A percentile compares a stretch with the other conserved stretches of the same genome.
Conservation (phyloP, 78 protist genomes). For the Polysphondylium violaceum region DNA sequence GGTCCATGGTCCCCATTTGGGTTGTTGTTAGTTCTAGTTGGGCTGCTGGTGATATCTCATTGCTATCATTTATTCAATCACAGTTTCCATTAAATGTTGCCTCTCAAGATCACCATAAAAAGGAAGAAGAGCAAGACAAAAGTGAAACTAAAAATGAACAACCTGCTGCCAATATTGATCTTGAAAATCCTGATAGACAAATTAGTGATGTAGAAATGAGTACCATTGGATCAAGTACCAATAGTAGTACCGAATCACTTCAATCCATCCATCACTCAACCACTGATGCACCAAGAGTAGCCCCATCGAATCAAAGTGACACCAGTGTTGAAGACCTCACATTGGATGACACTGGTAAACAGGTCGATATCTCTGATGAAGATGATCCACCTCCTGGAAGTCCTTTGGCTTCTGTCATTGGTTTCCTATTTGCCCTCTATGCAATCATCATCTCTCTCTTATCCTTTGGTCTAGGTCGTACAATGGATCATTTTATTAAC, state of each 20-base stretch:
- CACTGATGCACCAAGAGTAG: too few species aligned
- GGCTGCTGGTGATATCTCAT: constrained; percentile 78
- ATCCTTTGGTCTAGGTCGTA: constrained; percentile 65
- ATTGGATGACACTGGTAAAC: not conserved
- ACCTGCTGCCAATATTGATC: not conserved
- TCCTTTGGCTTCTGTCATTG: constrained; percentile 67
- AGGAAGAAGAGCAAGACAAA: not conserved
- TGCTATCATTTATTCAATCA: constrained; percentile 54
- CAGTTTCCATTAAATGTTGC: constrained; percentile 53
- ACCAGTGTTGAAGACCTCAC: not conserved
- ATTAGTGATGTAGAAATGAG: not conserved
- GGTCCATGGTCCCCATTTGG: constrained; percentile 37
- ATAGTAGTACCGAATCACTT: not conserved
- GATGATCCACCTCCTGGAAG: constrained; percentile 64
- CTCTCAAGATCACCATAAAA: not conserved
- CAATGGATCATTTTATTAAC: constrained; percentile 25
- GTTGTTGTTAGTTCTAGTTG: constrained; percentile 26
- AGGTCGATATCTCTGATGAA: constrained; percentile 44
- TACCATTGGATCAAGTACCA: not conserved
- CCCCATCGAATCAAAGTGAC: too few species aligned
- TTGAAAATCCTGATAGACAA: constrained; percentile 20
- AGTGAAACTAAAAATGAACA: not conserved
- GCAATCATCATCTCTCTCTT: constrained; percentile 53
- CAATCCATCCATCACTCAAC: too few species aligned
- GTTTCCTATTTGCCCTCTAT: constrained; percentile 51